A percentile compares a stretch with the other conserved stretches of the same genome.
These are phyloP conservation scores for Starmerella riodocensis DNA, from an alignment of 805 yeast species.

Conservation along the genomic window DNA sequence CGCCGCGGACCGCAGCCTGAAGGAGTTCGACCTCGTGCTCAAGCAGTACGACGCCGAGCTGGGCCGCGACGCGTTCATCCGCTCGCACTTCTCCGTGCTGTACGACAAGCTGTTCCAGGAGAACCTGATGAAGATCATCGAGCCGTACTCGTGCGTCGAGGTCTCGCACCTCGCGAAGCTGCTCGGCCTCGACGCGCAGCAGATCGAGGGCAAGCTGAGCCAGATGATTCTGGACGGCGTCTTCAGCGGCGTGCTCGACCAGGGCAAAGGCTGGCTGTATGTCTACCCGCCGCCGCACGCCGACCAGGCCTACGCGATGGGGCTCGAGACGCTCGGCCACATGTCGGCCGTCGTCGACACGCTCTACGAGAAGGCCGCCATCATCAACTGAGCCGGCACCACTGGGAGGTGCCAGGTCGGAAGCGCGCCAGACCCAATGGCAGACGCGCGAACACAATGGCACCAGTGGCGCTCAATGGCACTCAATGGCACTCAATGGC, in stretches of 20 bases:
- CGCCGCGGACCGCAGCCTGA: conserved; percentile 74
- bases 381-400: conserved; percentile 46
- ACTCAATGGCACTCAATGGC: no score
- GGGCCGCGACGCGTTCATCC: conserved; percentile 73
- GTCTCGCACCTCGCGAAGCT: conserved; percentile 73
- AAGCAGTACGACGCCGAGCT: conserved; percentile 55
- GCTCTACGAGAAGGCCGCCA: conserved; percentile 84
- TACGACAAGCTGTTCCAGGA: conserved; percentile 89
- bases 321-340: conserved; percentile 73
- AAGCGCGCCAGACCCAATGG: no score
- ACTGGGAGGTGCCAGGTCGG: no score
- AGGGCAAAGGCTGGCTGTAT: conserved; percentile 95
- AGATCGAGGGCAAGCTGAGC: conserved; percentile 84
- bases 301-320: conserved; percentile 79
- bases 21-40: conserved; percentile 80
- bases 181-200: conserved; percentile 74
- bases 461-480: no score
- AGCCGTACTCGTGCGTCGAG: conserved; percentile 94
- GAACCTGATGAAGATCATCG: conserved; percentile 84
- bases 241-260: conserved; percentile 93
- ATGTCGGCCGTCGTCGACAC: conserved; percentile 81
- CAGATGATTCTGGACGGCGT: conserved; percentile 94
- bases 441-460: conserved; percentile 37
- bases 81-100: conserved; percentile 81
- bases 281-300: conserved; percentile 78